phyloP scores from a whole-genome alignment of 2,329 filamentous ascomycete species.

The Epichloe elymi region DNA sequence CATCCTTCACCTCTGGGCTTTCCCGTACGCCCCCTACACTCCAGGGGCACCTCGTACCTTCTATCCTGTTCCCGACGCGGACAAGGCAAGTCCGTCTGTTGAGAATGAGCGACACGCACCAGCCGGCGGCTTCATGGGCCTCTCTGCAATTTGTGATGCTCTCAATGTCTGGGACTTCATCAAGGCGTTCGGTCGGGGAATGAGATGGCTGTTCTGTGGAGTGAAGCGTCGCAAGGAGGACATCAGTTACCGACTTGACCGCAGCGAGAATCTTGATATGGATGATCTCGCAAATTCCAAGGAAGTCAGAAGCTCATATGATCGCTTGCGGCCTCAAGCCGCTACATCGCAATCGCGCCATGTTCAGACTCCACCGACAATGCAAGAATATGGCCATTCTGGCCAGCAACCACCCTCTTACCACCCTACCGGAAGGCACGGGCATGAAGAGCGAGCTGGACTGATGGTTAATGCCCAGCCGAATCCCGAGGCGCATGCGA shows the following conservation, averaged over 20 bases:
- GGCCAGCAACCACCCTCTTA: slow-evolving; percentile 19
- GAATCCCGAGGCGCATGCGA: slow-evolving; percentile 10
- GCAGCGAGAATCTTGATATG: slow-evolving; percentile 22
- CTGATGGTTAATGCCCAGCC: slow-evolving; percentile 27
- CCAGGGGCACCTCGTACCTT: slow-evolving; percentile 29
- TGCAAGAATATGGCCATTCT: slow-evolving; percentile 22
- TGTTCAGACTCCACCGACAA: slow-evolving; percentile 16
- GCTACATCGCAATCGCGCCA: neutral
- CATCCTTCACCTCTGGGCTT: slow-evolving; percentile 69
- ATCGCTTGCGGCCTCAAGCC: slow-evolving; percentile 9
- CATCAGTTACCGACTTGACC: slow-evolving; percentile 29
- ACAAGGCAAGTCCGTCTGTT: slow-evolving; percentile 25
- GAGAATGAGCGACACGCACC: slow-evolving; percentile 37
- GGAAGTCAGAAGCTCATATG: slow-evolving; percentile 9
- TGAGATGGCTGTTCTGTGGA: slow-evolving; percentile 71
- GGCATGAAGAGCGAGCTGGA: slow-evolving; percentile 26
- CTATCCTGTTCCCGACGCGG: slow-evolving; percentile 31
- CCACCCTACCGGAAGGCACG: slow-evolving; percentile 21
- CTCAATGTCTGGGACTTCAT: slow-evolving; percentile 74
- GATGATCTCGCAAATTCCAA: slow-evolving; percentile 23
- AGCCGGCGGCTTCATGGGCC: slow-evolving; percentile 49
- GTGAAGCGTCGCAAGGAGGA: slow-evolving; percentile 45
- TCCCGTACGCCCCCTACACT: slow-evolving; percentile 60
- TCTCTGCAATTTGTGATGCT: slow-evolving; percentile 54
- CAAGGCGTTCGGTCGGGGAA: slow-evolving; percentile 64